phyloP scores from a whole-genome alignment of 2,329 filamentous ascomycete species.

The Podosphaera leucotricha region DNA sequence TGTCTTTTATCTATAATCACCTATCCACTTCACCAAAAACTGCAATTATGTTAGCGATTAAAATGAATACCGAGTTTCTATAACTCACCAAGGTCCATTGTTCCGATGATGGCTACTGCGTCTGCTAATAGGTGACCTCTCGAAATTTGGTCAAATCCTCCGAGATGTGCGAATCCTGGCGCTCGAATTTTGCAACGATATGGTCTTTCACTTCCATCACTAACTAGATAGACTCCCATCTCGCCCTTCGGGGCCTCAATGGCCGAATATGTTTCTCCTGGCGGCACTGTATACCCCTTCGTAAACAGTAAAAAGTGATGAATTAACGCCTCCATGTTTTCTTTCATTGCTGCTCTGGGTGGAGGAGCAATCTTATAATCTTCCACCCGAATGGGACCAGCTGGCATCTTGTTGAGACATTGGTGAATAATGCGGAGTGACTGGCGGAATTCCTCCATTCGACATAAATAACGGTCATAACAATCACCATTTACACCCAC shows the following conservation, averaged over 20 bases:
- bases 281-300: conserved; percentile 92
- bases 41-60: conserved; percentile 7
- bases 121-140: conserved; percentile 88
- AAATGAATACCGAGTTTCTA: conserved; percentile 2
- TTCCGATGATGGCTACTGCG: conserved; percentile 83
- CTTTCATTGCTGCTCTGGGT: conserved; percentile 96
- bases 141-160: conserved; percentile 79
- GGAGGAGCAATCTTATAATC: conserved; percentile 97
- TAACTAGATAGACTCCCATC: conserved; percentile 95
- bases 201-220: conserved; percentile 83
- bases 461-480: conserved; percentile 96
- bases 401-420: conserved; percentile 96
- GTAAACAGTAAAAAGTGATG: conserved; percentile 98
- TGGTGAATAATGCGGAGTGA: conserved; percentile 96
- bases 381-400: conserved; percentile 81
- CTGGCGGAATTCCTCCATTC: conserved; percentile 99
- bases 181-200: conserved; percentile 96
- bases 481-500: conserved; percentile 95
- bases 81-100: conserved; percentile 59
- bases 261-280: conserved; percentile 90
- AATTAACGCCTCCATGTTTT: conserved; percentile 99
- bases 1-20: conserved; percentile 16
- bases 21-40: conserved; percentile 26
- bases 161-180: conserved; percentile 85
- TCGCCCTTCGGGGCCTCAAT: conserved; percentile 99